Conservation (phyloP, 306 rosid genomes). For the Ceratonia siliqua region DNA sequence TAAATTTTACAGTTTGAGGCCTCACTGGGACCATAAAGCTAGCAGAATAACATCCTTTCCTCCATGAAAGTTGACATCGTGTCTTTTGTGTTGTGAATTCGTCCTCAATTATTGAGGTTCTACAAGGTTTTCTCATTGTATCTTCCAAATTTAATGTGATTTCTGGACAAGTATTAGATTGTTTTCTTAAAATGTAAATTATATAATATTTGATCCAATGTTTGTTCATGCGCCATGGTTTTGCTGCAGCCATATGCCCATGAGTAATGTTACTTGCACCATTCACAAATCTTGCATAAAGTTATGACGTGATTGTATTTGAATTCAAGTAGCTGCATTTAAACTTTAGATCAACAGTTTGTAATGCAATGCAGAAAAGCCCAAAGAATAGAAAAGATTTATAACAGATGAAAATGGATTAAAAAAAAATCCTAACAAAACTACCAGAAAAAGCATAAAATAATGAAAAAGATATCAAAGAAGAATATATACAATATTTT, state of each 20-base stretch:
- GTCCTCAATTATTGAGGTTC: constrained; percentile 34
- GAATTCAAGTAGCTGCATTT: too few relatives aligned
- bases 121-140: constrained; percentile 30
- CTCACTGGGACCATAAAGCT: constrained; percentile 19
- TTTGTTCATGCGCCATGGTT: neutral
- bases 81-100: constrained; percentile 38
- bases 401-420: constrained; percentile 12
- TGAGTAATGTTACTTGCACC: too few relatives aligned
- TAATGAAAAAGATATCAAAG: constrained; percentile 13
- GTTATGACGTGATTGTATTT: neutral
- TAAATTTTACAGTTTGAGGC: constrained; percentile 34
- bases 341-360: too few relatives aligned
- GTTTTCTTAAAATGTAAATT: constrained; percentile 40
- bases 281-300: too few relatives aligned
- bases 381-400: neutral
- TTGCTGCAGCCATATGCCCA: too few relatives aligned
- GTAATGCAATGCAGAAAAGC: too few relatives aligned
- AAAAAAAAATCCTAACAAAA: constrained; percentile 34
- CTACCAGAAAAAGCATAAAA: constrained; percentile 28
- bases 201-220: constrained; percentile 11
- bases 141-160: constrained; percentile 31
- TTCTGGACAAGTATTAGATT: constrained; percentile 36
- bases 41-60: constrained; percentile 17
- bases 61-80: constrained; percentile 30
- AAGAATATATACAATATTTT: constrained; percentile 47